Evolutionary conservation across 2,329 filamentous ascomycete species (phyloP).

Genomic region (Alternaria alternata): DNA sequence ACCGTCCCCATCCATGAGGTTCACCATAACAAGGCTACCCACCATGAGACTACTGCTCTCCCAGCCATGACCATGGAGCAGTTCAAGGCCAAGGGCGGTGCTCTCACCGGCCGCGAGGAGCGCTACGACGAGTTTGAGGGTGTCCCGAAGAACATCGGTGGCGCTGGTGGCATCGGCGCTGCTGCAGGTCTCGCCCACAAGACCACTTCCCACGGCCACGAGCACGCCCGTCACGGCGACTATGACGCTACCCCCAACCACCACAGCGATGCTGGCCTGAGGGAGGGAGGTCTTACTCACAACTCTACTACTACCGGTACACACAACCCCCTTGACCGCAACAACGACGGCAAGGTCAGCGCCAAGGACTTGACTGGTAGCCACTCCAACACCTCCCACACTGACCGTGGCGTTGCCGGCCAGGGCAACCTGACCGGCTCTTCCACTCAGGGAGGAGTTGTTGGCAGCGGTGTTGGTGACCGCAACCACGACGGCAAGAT

Average conservation of each 20-base stretch:
- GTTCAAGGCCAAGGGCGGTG: slow-evolving; percentile 66
- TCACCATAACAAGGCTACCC: slow-evolving; percentile 71
- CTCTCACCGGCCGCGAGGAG: slow-evolving; percentile 62
- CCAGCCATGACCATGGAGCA: slow-evolving; percentile 71
- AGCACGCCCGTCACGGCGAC: slow-evolving; percentile 29
- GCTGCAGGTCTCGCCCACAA: slow-evolving; percentile 29
- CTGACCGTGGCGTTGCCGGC: slow-evolving; percentile 6
- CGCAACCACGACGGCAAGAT: slow-evolving; percentile 13
- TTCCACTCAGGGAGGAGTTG: neutral
- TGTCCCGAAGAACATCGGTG: slow-evolving; percentile 62
- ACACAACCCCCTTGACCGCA: slow-evolving; percentile 17
- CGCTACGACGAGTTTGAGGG: slow-evolving; percentile 69
- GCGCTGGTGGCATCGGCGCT: slow-evolving; percentile 27
- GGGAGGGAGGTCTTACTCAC: neutral
- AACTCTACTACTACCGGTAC: neutral
- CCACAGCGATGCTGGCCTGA: neutral
- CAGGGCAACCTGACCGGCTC: neutral
- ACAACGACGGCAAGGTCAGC: slow-evolving; percentile 11
- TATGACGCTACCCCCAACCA: slow-evolving; percentile 20
- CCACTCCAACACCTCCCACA: slow-evolving; percentile 8
- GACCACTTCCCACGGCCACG: slow-evolving; percentile 18
- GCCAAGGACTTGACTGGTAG: slow-evolving; percentile 15
- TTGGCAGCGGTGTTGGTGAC: slow-evolving; percentile 1
- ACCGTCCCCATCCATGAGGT: slow-evolving; percentile 76
- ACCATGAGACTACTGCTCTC: slow-evolving; percentile 70